phyloP scores from a whole-genome alignment of 768 basidiomycete species.

The Pilatotrama ljubarskyi region DNA sequence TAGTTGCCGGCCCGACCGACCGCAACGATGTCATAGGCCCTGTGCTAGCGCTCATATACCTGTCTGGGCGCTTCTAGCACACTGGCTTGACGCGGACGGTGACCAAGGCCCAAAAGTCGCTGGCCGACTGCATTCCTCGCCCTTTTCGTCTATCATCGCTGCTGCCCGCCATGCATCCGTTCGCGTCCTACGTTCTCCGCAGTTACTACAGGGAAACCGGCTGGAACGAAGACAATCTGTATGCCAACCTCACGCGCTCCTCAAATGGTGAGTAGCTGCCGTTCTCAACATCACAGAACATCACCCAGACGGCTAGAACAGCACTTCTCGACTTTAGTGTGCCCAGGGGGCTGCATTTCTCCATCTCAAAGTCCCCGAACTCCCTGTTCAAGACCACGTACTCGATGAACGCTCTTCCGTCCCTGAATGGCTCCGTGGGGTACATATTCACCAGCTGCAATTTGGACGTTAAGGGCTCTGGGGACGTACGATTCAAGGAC shows the following conservation, averaged over 20 bases:
- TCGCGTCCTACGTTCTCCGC: constrained; percentile 84
- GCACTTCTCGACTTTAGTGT: constrained; percentile 92
- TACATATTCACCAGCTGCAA: constrained; percentile 93
- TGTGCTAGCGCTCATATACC: background rate
- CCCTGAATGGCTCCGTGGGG: constrained; percentile 87
- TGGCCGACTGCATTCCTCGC: constrained; percentile 15
- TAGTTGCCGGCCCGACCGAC: constrained; percentile 6
- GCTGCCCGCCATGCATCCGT: constrained; percentile 70
- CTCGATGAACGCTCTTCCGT: constrained; percentile 90
- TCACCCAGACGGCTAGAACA: constrained; percentile 32
- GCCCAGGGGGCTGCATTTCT: constrained; percentile 77
- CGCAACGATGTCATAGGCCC: constrained; percentile 1
- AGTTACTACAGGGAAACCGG: constrained; percentile 91
- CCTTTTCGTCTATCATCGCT: background rate
- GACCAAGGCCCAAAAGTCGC: constrained; percentile 4
- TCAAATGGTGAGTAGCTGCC: constrained; percentile 64
- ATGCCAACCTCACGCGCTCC: constrained; percentile 84
- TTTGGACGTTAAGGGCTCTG: constrained; percentile 67
- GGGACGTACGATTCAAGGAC: constrained; percentile 79
- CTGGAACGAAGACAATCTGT: constrained; percentile 97
- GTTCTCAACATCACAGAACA: background rate
- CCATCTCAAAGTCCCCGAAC: constrained; percentile 87
- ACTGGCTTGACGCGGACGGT: background rate
- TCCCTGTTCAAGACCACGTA: constrained; percentile 87
- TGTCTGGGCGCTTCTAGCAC: constrained; percentile 6